phyloP scores from a whole-genome alignment of 2,329 filamentous ascomycete species.

The Septoria petroselini region DNA sequence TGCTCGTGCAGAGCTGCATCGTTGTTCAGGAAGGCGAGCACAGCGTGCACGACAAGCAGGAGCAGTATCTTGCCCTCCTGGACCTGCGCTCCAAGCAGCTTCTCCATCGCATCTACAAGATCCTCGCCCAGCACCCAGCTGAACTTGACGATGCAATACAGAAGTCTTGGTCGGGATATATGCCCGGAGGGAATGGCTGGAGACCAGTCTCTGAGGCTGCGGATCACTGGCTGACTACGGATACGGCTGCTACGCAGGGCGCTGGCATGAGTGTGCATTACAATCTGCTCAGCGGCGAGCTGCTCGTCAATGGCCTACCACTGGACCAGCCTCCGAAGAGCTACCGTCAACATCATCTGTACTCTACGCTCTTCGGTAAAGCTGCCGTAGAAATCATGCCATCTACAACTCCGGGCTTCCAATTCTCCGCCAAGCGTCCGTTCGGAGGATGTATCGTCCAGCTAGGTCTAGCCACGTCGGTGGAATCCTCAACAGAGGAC shows the following conservation, averaged over 20 bases:
- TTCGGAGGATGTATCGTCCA: conserved; percentile 50
- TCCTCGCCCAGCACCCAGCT: conserved; percentile 5
- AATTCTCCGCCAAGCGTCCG: conserved; percentile 43
- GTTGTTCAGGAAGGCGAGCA: conserved; percentile 23
- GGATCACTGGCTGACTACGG: conserved; percentile 30
- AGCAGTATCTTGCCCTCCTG: not conserved
- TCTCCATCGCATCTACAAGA: conserved; percentile 20
- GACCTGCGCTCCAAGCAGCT: conserved; percentile 18
- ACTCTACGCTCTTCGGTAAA: conserved; percentile 55
- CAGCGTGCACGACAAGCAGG: not conserved
- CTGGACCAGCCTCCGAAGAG: conserved; percentile 54
- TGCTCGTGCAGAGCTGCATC: conserved; percentile 27
- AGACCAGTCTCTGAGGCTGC: not conserved
- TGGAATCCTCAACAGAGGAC: too few species aligned
- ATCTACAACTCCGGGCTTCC: conserved; percentile 54
- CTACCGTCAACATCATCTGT: conserved; percentile 45
- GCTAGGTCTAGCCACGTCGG: conserved; percentile 47
- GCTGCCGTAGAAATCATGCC: conserved; percentile 52
- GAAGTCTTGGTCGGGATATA: conserved; percentile 45
- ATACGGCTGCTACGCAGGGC: conserved; percentile 13
- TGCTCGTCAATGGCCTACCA: conserved; percentile 50
- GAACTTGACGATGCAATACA: conserved; percentile 25
- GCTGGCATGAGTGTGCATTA: conserved; percentile 39
- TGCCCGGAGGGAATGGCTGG: conserved; percentile 22
- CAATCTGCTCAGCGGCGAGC: conserved; percentile 48